A percentile compares a stretch with the other conserved stretches of the same genome.
These are phyloP conservation scores for Sporisorium iseilematis-ciliati DNA, from an alignment of 1,284 basidiomycete genomes.

Conservation along the genomic window DNA sequence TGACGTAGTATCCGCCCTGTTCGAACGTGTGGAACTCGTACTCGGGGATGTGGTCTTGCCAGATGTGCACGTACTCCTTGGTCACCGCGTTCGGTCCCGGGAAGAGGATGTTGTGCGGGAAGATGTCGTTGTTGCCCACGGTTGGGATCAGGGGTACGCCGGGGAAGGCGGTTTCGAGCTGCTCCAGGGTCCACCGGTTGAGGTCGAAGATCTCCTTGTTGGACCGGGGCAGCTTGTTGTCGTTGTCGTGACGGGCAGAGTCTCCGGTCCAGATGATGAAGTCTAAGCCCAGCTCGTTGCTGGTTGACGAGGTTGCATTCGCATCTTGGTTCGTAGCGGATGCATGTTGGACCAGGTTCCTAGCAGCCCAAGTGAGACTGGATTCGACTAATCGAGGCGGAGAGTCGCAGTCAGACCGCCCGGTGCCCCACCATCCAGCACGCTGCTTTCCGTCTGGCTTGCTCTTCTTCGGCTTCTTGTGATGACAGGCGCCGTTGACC, in stretches of 20 bases:
- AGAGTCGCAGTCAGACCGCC: constrained; percentile 83
- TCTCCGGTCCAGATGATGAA: constrained; percentile 89
- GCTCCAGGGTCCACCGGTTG: constrained; percentile 78
- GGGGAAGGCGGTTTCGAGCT: constrained; percentile 81
- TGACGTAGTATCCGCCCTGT: constrained; percentile 81
- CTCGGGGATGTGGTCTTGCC: constrained; percentile 86
- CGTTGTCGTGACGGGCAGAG: constrained; percentile 91
- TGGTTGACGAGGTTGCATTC: not conserved
- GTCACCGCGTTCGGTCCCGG: constrained; percentile 84
- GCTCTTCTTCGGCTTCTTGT: constrained; percentile 58
- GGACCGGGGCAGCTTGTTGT: constrained; percentile 82
- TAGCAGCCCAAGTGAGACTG: constrained; percentile 83
- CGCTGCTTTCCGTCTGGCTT: constrained; percentile 53
- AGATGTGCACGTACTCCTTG: constrained; percentile 78
- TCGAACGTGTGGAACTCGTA: constrained; percentile 76
- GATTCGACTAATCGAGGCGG: constrained; percentile 82
- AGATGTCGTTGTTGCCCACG: constrained; percentile 76
- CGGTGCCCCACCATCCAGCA: constrained; percentile 69
- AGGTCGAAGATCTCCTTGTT: constrained; percentile 82
- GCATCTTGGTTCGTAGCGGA: not conserved
- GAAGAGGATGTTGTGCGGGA: constrained; percentile 70
- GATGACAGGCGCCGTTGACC: constrained; percentile 49
- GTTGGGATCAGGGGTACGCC: constrained; percentile 86
- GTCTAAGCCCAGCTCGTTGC: constrained; percentile 75
- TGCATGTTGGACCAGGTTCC: constrained; percentile 73